Percentiles rank a stretch among this genome's conserved stretches.
These are phyloP conservation scores for Magnaporthiopsis rhizophila DNA, from an alignment of 2,329 filamentous ascomycete genomes.

Conservation along the genomic window DNA sequence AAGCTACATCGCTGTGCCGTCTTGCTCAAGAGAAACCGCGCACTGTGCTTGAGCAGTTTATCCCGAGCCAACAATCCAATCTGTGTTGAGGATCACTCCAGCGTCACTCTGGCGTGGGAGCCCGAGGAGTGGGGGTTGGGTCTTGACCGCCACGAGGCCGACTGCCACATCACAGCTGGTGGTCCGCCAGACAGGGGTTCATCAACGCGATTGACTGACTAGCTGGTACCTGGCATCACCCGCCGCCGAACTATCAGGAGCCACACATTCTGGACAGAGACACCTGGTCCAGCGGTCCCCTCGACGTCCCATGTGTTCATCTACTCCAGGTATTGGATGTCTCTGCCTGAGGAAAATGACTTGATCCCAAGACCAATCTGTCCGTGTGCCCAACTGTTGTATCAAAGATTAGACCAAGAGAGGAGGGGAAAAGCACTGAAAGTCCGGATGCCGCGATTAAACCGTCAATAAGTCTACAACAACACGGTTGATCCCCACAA, in stretches of 20 bases:
- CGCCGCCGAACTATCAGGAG: neutral
- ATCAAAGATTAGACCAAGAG: neutral
- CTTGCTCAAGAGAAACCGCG: neutral
- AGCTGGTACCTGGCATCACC: neutral
- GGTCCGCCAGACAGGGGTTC: neutral
- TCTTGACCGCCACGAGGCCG: neutral
- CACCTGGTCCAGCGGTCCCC: neutral
- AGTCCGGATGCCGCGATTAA: neutral
- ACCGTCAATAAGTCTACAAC: neutral
- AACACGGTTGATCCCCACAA: neutral
- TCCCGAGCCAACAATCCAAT: neutral
- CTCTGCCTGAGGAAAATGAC: neutral
- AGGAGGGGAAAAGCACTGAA: neutral
- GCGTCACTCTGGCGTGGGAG: neutral
- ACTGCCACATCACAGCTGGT: neutral
- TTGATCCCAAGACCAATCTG: neutral
- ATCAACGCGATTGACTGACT: neutral
- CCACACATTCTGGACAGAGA: neutral
- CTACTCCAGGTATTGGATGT: neutral
- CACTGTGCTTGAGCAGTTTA: neutral
- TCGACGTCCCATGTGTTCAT: neutral
- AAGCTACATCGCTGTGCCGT: neutral
- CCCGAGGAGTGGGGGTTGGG: neutral
- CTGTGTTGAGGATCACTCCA: neutral
- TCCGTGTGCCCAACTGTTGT: neutral